Conservation (phyloP, 176 grass and related monocot genomes). For the barley (Hordeum vulgare) region DNA sequence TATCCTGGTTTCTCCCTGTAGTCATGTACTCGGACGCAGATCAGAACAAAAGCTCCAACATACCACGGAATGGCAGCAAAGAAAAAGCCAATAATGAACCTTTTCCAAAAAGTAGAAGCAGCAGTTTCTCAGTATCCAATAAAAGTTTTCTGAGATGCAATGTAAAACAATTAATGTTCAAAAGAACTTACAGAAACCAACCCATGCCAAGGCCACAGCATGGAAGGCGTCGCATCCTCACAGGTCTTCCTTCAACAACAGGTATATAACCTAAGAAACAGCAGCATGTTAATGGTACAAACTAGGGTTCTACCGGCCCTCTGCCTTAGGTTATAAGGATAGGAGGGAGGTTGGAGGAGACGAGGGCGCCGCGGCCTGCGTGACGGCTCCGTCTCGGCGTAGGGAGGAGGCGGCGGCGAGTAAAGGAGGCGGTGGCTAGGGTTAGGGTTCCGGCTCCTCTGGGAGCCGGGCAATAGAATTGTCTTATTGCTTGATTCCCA, state of each 20-base stretch:
- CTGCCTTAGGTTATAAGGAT: no score
- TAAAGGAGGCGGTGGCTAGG: no score
- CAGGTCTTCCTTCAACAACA: conserved; percentile 77
- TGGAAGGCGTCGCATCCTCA: conserved; percentile 75
- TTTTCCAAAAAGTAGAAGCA: conserved; percentile 32
- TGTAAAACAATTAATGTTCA: background rate
- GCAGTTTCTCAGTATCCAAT: conserved; percentile 8
- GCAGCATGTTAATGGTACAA: background rate
- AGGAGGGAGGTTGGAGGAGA: no score
- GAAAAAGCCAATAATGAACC: conserved; percentile 92
- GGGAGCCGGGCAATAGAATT: no score
- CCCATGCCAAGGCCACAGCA: conserved; percentile 89
- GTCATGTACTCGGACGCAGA: conserved; percentile 72
- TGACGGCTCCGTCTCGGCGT: no score
- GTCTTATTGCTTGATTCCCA: no score
- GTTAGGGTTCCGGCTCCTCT: no score
- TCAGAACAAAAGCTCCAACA: conserved; percentile 80
- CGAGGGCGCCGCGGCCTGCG: no score
- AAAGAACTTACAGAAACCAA: conserved; percentile 75
- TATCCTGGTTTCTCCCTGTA: conserved; percentile 92
- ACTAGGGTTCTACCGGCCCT: no score
- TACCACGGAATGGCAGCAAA: conserved; percentile 96
- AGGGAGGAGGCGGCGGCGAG: no score
- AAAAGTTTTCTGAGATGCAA: background rate
- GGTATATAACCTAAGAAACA: conserved; percentile 55